phyloP scores from a whole-genome alignment of 441 rosid genomes.

The Isatis lusitanica region DNA sequence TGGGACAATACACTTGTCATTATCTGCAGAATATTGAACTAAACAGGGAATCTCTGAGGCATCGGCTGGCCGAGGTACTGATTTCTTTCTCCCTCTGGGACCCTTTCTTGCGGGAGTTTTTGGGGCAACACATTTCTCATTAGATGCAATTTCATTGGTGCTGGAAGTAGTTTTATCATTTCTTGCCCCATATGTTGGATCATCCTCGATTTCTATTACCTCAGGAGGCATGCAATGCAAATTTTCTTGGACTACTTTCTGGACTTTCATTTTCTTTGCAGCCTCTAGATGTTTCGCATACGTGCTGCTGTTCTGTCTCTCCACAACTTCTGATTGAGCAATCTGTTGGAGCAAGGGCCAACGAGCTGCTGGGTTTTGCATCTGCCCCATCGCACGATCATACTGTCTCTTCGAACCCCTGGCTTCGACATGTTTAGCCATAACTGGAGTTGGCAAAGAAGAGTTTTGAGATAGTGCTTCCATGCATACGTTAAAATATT shows the following conservation, averaged over 20 bases:
- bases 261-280: constrained; percentile 53
- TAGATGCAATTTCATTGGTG: constrained; percentile 29
- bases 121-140: constrained; percentile 35
- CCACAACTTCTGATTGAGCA: constrained; percentile 36
- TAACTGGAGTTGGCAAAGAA: constrained; percentile 39
- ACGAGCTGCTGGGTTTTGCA: constrained; percentile 33
- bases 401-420: constrained; percentile 56
- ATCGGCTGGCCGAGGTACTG: constrained; percentile 26
- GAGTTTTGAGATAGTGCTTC: constrained; percentile 34
- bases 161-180: constrained; percentile 25
- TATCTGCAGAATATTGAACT: constrained; percentile 35
- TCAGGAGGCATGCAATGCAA: constrained; percentile 35
- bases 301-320: constrained; percentile 29
- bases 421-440: constrained; percentile 39
- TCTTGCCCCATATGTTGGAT: constrained; percentile 36
- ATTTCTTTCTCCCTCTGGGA: constrained; percentile 34
- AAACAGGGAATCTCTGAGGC: constrained; percentile 32
- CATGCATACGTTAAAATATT: constrained; percentile 37
- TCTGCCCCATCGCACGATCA: constrained; percentile 41
- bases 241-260: constrained; percentile 38
- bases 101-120: constrained; percentile 41
- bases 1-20: constrained; percentile 36
- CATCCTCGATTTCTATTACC: constrained; percentile 36
- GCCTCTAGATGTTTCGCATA: constrained; percentile 33
- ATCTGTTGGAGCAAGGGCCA: constrained; percentile 43